Evolutionary conservation across 345 rosid genomes (phyloP).

Genomic region (Mallotus nudiflorus): DNA sequence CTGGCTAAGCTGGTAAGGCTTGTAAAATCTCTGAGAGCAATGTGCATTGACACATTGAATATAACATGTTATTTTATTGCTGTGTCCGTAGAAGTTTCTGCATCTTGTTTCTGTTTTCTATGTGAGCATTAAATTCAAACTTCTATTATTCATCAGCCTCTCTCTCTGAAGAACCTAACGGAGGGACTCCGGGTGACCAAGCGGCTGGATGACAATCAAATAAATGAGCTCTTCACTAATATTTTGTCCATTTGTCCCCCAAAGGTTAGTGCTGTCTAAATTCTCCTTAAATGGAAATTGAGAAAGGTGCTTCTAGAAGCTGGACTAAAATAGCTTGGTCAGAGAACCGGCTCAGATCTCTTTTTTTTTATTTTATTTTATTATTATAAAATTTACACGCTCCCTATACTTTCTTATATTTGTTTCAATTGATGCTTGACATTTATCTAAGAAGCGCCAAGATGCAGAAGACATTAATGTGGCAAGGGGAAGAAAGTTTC

Average conservation of each 20-base stretch:
- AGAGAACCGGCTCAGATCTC: too few species aligned
- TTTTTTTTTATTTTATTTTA: neutral
- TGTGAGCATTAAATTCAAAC: constrained; percentile 9
- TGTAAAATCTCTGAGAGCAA: constrained; percentile 10
- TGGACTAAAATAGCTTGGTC: neutral
- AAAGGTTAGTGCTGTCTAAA: constrained; percentile 45
- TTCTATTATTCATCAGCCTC: constrained; percentile 61
- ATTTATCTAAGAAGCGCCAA: neutral
- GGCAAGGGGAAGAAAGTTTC: neutral
- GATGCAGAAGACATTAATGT: neutral
- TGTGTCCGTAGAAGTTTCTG: neutral
- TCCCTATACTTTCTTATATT: neutral
- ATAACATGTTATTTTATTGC: neutral
- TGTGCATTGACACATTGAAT: neutral
- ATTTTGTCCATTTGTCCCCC: constrained; percentile 71
- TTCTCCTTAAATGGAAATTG: neutral
- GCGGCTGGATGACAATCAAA: constrained; percentile 59
- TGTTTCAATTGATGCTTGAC: constrained; percentile 2
- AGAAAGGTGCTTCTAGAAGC: neutral
- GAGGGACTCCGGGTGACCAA: constrained; percentile 72
- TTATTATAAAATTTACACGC: neutral
- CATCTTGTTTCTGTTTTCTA: neutral
- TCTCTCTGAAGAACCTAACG: constrained; percentile 75
- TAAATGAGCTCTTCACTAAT: constrained; percentile 79
- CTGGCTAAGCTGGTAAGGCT: constrained; percentile 80